These are phyloP conservation scores for Paxillus rubicundulus DNA, from an alignment of 768 basidiomycete genomes.

Conservation along the genomic window DNA sequence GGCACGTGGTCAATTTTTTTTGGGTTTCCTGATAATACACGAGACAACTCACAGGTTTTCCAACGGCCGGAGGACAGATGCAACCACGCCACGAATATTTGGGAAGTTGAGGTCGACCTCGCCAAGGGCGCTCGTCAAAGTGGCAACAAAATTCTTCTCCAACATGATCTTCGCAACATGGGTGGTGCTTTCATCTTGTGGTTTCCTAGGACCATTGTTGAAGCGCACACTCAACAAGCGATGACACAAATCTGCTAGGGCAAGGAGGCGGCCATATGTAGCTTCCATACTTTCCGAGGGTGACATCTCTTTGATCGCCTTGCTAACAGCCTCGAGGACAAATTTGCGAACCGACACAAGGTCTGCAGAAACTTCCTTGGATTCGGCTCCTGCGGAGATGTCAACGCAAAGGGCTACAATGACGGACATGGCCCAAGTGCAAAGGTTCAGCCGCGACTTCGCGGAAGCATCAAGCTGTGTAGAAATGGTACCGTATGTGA, in stretches of 20 bases:
- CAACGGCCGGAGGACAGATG: slow-evolving; percentile 82
- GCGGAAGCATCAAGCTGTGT: slow-evolving; percentile 55
- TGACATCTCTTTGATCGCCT: slow-evolving; percentile 78
- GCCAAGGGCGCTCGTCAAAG: slow-evolving; percentile 81
- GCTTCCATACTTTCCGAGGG: slow-evolving; percentile 59
- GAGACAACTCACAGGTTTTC: slow-evolving; percentile 72
- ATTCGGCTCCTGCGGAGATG: slow-evolving; percentile 57
- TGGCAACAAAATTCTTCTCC: slow-evolving; percentile 93
- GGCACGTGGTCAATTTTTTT: slow-evolving; percentile 9
- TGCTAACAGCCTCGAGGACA: slow-evolving; percentile 85
- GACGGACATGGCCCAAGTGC: slow-evolving; percentile 87
- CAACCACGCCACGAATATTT: slow-evolving; percentile 81
- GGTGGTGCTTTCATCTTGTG: slow-evolving; percentile 71
- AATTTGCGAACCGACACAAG: slow-evolving; percentile 89
- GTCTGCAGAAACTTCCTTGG: slow-evolving; percentile 76
- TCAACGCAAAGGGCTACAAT: slow-evolving; percentile 94
- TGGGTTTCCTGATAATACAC: neutral
- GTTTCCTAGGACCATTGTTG: slow-evolving; percentile 49
- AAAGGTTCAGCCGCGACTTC: slow-evolving; percentile 58
- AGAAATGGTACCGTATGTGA: slow-evolving; percentile 73
- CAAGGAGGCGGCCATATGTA: slow-evolving; percentile 86
- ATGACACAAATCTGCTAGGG: slow-evolving; percentile 83
- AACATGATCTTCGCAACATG: slow-evolving; percentile 98
- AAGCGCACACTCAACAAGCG: slow-evolving; percentile 82
- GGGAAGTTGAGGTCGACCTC: slow-evolving; percentile 97